Base-by-base conservation (phyloP, 306 rosid species). In the Vicia villosa region DNA sequence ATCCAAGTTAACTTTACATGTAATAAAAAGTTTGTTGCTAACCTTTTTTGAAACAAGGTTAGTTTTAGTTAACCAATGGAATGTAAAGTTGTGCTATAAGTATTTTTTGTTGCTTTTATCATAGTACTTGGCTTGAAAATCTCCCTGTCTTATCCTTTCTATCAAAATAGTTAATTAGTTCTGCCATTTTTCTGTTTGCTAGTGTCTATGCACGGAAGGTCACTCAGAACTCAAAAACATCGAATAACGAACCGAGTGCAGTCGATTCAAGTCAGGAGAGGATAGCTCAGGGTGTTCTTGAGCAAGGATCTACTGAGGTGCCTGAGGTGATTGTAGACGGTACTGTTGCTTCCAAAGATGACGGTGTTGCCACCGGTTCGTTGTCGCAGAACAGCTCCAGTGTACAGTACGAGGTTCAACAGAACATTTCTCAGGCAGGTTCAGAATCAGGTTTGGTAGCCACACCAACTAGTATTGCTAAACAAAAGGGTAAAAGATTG, bases 311-410 rank as follows among this genome's bases (percentile, higher is more conserved):
- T 38, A 21, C 72, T 8, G 96, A 88, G 68, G 74, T 87, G 55
- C 92, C 83, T 6, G 74, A 82, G 64, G 61, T 52, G 57, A 69
- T 32, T 21, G 82, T 69, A 42, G 70, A 68, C 12, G 42, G 76
- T 38, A 13, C 61, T 1, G 81, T 55, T 40, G 63, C 73, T 42
- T 14, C 52, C 22, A 75, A 81, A 46, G 79, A 74, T 0, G 90
- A 80, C 0, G 40, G 83, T 50, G 66, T 72, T 41, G 68, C 76
- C 9, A 73, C 68, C 41, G 91, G 77, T 66, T 82, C 93, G 1
- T 88, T 74, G 66, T 82, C 93, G 1, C 90, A 77, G 71, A 83
- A 83, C 75, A 83, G 88, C 66, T 77, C 83, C 22, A 82, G 88
- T 63, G 62, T 80, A 69, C 85, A 47, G 14, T 14, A 69, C 13